Evolutionary conservation across 306 rosid species (phyloP).

Genomic region (Luffa acutangula): DNA sequence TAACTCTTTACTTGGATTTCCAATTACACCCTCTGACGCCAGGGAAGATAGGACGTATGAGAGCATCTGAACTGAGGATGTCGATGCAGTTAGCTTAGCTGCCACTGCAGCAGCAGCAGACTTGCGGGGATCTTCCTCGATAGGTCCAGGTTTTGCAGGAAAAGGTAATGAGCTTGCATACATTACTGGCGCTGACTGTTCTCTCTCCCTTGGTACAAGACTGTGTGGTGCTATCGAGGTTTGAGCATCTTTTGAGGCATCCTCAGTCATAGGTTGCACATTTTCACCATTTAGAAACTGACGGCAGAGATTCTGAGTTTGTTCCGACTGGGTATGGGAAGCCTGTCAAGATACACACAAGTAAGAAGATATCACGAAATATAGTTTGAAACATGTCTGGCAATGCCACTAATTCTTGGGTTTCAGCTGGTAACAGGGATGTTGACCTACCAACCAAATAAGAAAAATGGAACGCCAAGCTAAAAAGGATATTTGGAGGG

Average conservation of each 20-base stretch:
- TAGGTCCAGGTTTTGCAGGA: constrained; percentile 43
- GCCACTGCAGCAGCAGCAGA: constrained; percentile 99
- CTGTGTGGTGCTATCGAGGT: constrained; percentile 43
- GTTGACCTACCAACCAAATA: neutral
- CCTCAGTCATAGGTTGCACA: constrained; percentile 37
- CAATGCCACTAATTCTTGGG: neutral
- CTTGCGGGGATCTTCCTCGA: constrained; percentile 71
- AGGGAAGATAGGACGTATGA: constrained; percentile 86
- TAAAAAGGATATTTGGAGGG: neutral
- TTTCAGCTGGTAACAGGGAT: neutral
- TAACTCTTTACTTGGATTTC: constrained; percentile 47
- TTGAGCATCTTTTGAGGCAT: constrained; percentile 53
- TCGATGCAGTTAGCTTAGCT: constrained; percentile 88
- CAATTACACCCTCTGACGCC: constrained; percentile 90
- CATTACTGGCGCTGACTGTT: constrained; percentile 77
- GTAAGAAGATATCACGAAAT: constrained; percentile 4
- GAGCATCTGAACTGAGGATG: constrained; percentile 91
- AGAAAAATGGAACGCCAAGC: neutral
- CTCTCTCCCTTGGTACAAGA: constrained; percentile 46
- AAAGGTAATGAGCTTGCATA: constrained; percentile 38
- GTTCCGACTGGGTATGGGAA: constrained; percentile 72
- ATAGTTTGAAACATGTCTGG: neutral
- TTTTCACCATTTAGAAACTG: constrained; percentile 41
- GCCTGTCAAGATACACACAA: constrained; percentile 38
- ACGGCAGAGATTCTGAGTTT: constrained; percentile 33